Conservation (phyloP, 495 filamentous ascomycete species). For the Aspergillus asperescens region DNA sequence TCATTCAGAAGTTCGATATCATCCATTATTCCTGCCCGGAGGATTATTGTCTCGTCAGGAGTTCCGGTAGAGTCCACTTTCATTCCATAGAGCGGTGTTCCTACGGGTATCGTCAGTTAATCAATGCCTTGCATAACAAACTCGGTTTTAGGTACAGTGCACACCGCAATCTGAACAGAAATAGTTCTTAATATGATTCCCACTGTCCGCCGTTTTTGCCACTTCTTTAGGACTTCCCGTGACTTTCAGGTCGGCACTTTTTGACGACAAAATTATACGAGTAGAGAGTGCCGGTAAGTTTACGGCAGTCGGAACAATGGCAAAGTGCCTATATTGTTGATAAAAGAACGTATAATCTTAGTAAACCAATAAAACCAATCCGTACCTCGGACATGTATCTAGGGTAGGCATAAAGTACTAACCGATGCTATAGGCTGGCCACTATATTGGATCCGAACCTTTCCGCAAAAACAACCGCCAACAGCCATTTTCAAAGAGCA, state of each 20-base stretch:
- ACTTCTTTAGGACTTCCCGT: slow-evolving; percentile 30
- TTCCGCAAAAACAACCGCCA: too few species aligned
- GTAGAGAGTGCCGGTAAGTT: slow-evolving; percentile 25
- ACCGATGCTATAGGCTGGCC: too few species aligned
- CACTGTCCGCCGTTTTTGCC: slow-evolving; percentile 31
- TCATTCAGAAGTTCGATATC: slow-evolving; percentile 20
- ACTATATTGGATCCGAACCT: too few species aligned
- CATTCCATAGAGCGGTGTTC: slow-evolving; percentile 31
- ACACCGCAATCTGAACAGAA: slow-evolving; percentile 38
- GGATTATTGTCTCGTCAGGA: slow-evolving; percentile 18
- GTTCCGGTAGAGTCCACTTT: slow-evolving; percentile 17
- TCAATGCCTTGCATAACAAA: background rate
- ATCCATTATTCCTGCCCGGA: slow-evolving; percentile 37
- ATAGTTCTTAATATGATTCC: slow-evolving; percentile 31
- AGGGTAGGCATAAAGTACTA: too few species aligned
- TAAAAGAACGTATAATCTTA: too few species aligned
- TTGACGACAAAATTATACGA: slow-evolving; percentile 27
- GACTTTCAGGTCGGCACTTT: slow-evolving; percentile 19
- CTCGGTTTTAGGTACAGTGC: slow-evolving; percentile 3
- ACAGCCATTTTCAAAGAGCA: too few species aligned
- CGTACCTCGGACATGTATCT: too few species aligned
- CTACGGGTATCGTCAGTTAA: slow-evolving; percentile 18
- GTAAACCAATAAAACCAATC: too few species aligned
- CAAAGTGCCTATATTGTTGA: slow-evolving; percentile 35
- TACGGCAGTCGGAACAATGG: slow-evolving; percentile 39